Evolutionary conservation across 371 early-diverging fungal species (phyloP).

Genomic region (Apophysomyces ossiformis): DNA sequence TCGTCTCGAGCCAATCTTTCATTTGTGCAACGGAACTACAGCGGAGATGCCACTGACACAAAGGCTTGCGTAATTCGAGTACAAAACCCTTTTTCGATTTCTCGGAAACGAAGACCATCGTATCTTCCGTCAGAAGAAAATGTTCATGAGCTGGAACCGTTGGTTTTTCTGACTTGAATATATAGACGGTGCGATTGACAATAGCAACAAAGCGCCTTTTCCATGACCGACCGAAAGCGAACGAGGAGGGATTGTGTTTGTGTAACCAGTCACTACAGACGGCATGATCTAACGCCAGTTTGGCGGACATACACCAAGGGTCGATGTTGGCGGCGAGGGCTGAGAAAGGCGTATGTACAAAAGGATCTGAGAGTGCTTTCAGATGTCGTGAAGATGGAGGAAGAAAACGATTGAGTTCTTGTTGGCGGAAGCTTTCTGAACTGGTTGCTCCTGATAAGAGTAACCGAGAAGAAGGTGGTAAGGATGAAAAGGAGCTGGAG

Average conservation of each 20-base stretch:
- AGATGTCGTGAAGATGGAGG: conserved; percentile 23
- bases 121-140: conserved; percentile 46
- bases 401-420: conserved; percentile 37
- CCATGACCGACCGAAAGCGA: conserved; percentile 45
- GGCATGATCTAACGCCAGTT: conserved; percentile 33
- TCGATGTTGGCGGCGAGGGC: conserved; percentile 22
- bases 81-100: conserved; percentile 47
- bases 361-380: conserved; percentile 37
- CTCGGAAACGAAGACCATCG: conserved; percentile 51
- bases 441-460: conserved; percentile 38
- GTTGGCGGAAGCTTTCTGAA: conserved; percentile 38
- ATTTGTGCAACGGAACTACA: conserved; percentile 42
- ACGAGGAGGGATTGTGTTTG: conserved; percentile 38
- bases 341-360: conserved; percentile 23
- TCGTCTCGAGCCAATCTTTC: conserved; percentile 41
- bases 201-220: conserved; percentile 41
- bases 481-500: conserved; percentile 25
- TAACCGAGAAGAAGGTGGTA: conserved; percentile 40
- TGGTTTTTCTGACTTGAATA: conserved; percentile 43
- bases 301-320: conserved; percentile 45
- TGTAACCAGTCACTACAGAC: conserved; percentile 37
- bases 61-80: conserved; percentile 48
- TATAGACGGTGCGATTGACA: conserved; percentile 35
- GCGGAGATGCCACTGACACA: conserved; percentile 45
- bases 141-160: conserved; percentile 43